These are phyloP conservation scores for Rusavskia elegans DNA, from an alignment of 495 filamentous ascomycete genomes.

Conservation along the genomic window DNA sequence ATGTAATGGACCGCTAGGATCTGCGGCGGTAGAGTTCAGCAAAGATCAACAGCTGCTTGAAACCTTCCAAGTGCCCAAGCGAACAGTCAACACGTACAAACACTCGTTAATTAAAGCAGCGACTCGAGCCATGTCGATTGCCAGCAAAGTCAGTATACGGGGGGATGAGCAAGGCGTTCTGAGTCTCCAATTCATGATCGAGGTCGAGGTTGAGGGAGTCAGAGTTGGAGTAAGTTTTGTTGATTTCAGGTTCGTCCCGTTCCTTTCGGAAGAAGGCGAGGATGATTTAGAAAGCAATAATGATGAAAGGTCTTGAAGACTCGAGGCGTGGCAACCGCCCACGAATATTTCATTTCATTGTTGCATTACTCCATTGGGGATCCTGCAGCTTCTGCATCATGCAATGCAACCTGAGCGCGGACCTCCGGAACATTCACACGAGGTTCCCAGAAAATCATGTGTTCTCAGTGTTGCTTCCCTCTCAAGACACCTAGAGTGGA, in stretches of 20 bases:
- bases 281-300: constrained; percentile 24
- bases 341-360: too few relatives aligned
- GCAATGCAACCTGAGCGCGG: neutral
- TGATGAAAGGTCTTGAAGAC: neutral
- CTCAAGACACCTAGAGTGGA: too few relatives aligned
- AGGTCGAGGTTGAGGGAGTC: too few relatives aligned
- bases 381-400: neutral
- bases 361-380: neutral
- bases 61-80: constrained; percentile 47
- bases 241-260: constrained; percentile 64
- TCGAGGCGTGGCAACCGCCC: too few relatives aligned
- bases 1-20: constrained; percentile 59
- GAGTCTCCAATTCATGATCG: constrained; percentile 94
- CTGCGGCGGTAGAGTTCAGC: constrained; percentile 70
- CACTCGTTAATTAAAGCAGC: constrained; percentile 75
- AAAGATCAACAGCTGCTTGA: constrained; percentile 58
- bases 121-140: constrained; percentile 71
- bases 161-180: constrained; percentile 78
- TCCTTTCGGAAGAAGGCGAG: constrained; percentile 44
- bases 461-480: too few relatives aligned
- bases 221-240: constrained; percentile 46
- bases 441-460: too few relatives aligned
- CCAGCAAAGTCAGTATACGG: constrained; percentile 81
- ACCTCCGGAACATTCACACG: too few relatives aligned
- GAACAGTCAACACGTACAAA: constrained; percentile 40